phyloP scores from a whole-genome alignment of 495 filamentous ascomycete genomes.

The Chlorociboria aeruginascens region DNA sequence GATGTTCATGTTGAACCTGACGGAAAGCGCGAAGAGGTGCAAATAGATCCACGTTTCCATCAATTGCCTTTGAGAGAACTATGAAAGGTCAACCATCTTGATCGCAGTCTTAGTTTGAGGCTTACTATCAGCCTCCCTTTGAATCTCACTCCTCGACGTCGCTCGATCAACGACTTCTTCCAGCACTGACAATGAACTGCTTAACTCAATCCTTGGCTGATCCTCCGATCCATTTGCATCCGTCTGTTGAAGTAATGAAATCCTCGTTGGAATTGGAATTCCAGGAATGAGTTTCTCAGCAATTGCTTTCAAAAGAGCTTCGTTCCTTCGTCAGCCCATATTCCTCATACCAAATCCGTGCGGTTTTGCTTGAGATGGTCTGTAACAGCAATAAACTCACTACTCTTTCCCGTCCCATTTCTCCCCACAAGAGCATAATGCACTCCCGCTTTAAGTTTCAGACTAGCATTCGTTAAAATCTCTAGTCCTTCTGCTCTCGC shows the following conservation, averaged over 20 bases:
- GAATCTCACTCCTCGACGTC: slow-evolving; percentile 42
- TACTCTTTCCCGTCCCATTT: slow-evolving; percentile 75
- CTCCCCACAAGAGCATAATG: slow-evolving; percentile 65
- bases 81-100: not conserved
- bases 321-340: not conserved
- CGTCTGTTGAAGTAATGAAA: slow-evolving; percentile 66
- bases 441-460: slow-evolving; percentile 56
- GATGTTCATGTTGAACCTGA: slow-evolving; percentile 43
- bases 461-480: slow-evolving; percentile 52
- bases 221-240: slow-evolving; percentile 14
- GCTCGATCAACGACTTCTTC: slow-evolving; percentile 59
- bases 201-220: too few relatives aligned
- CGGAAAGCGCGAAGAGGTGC: slow-evolving; percentile 47
- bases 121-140: slow-evolving; percentile 45
- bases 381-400: slow-evolving; percentile 27
- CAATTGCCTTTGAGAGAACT: slow-evolving; percentile 34
- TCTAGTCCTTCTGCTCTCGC: slow-evolving; percentile 46
- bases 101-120: not conserved
- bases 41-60: slow-evolving; percentile 33
- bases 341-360: not conserved
- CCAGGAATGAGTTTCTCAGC: slow-evolving; percentile 70
- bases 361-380: not conserved
- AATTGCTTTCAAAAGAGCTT: slow-evolving; percentile 61
- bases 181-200: slow-evolving; percentile 36
- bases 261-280: slow-evolving; percentile 53